Evolutionary conservation across 148 eudicot species (phyloP).

Genomic region (Vaccinium darrowii): DNA sequence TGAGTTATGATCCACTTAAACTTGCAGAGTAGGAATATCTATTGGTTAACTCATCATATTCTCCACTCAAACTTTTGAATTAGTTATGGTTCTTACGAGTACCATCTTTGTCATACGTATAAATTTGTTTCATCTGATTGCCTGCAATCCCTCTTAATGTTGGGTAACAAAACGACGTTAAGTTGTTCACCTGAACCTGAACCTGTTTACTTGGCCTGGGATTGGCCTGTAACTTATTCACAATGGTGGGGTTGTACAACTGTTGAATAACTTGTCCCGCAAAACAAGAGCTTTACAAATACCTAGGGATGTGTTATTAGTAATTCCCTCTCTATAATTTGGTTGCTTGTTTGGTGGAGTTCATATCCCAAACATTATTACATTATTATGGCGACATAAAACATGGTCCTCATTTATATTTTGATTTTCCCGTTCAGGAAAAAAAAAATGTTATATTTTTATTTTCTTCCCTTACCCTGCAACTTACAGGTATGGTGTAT

Average conservation of each 20-base stretch:
- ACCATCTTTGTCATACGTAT: not conserved
- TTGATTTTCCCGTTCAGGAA: too few species aligned
- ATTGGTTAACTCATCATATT: not conserved
- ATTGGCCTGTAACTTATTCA: not conserved
- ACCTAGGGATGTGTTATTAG: not conserved
- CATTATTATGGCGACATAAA: not conserved
- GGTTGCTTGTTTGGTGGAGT: not conserved
- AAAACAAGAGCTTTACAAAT: not conserved
- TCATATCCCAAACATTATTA: not conserved
- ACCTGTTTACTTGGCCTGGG: not conserved
- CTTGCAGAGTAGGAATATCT: not conserved
- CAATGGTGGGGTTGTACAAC: not conserved
- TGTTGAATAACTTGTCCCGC: not conserved
- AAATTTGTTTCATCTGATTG: not conserved
- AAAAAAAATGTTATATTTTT: not conserved
- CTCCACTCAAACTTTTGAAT: not conserved
- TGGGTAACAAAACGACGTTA: not conserved
- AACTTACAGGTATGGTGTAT: constrained; percentile 76
- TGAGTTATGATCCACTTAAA: not conserved
- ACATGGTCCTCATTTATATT: not conserved
- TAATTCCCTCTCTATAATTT: not conserved
- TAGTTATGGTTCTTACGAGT: not conserved
- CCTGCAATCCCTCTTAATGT: not conserved
- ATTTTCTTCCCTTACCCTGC: constrained; percentile 10
- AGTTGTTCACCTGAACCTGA: not conserved